A percentile compares a stretch with the other conserved stretches of the same genome.
phyloP scores from a whole-genome alignment of 352 stramenopile genomes.

The Pythium insidiosum region DNA sequence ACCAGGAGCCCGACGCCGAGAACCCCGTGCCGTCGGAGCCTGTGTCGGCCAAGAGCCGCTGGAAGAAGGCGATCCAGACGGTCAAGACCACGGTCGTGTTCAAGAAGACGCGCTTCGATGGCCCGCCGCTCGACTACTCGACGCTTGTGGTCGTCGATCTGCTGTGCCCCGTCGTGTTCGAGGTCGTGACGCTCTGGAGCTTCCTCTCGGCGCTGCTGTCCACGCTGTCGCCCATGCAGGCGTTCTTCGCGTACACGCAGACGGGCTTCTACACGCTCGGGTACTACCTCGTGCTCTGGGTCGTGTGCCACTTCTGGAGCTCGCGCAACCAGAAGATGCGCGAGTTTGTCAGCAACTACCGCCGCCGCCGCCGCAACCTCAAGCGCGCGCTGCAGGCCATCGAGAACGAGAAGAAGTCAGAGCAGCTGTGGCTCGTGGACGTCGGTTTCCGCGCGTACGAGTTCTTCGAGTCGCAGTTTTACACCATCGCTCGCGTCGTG shows the following conservation, averaged over 20 bases:
- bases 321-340: constrained; percentile 80
- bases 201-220: constrained; percentile 53
- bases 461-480: constrained; percentile 59
- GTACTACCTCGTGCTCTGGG: constrained; percentile 68
- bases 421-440: constrained; percentile 80
- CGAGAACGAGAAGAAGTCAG: constrained; percentile 73
- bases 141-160: constrained; percentile 81
- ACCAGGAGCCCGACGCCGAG: constrained; percentile 22
- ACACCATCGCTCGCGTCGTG: constrained; percentile 28
- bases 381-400: constrained; percentile 61
- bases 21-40: constrained; percentile 5
- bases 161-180: constrained; percentile 76
- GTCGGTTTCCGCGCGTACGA: constrained; percentile 78
- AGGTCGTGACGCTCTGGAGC: constrained; percentile 62
- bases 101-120: constrained; percentile 72
- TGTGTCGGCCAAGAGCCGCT: constrained; percentile 28
- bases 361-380: constrained; percentile 64
- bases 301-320: constrained; percentile 83
- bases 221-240: constrained; percentile 51
- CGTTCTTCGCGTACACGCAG: constrained; percentile 81
- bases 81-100: constrained; percentile 66
- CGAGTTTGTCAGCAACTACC: constrained; percentile 84
- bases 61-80: constrained; percentile 67
- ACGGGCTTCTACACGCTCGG: constrained; percentile 73
- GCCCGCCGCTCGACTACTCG: constrained; percentile 72